These are phyloP conservation scores for Colletotrichum euphorbiae DNA, from an alignment of 2,329 filamentous ascomycete species.

Conservation along the genomic window DNA sequence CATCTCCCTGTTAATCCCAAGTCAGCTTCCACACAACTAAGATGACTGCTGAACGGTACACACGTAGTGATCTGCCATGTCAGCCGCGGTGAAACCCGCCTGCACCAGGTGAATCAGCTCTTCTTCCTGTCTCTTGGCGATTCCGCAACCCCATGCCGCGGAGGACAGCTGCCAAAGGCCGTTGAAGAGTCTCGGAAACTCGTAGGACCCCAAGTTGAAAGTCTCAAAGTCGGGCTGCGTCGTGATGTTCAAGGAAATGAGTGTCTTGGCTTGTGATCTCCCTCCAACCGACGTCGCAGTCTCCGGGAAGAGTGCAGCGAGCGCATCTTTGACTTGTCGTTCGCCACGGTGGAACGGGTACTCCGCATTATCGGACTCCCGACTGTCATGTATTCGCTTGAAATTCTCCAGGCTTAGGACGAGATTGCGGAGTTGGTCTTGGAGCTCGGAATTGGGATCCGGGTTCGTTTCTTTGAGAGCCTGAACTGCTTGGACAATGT, in stretches of 20 bases:
- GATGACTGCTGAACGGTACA: background rate
- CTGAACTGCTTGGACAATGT: slow-evolving; percentile 52
- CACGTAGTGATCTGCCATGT: slow-evolving; percentile 54
- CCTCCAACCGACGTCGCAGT: background rate
- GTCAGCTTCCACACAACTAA: background rate
- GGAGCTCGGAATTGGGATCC: slow-evolving; percentile 39
- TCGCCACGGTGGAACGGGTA: slow-evolving; percentile 42
- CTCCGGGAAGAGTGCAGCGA: slow-evolving; percentile 44
- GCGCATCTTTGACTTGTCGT: slow-evolving; percentile 48
- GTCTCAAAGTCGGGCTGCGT: slow-evolving; percentile 40
- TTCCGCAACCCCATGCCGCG: slow-evolving; percentile 45
- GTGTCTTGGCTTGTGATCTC: slow-evolving; percentile 7
- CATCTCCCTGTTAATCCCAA: slow-evolving; percentile 45
- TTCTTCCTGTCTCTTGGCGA: slow-evolving; percentile 42
- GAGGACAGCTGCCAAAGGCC: slow-evolving; percentile 50
- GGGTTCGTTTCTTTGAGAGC: slow-evolving; percentile 50
- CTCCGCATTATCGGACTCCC: background rate
- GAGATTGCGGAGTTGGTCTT: slow-evolving; percentile 41
- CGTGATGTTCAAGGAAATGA: slow-evolving; percentile 4
- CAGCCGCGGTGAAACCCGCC: slow-evolving; percentile 45
- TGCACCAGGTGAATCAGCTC: slow-evolving; percentile 44
- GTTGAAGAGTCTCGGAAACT: slow-evolving; percentile 46
- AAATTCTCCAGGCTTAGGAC: slow-evolving; percentile 33
- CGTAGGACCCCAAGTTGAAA: slow-evolving; percentile 40
- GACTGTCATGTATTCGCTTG: background rate